These are phyloP conservation scores for Solanum peruvianum DNA, from an alignment of 257 asterid genomes.

Conservation along the genomic window DNA sequence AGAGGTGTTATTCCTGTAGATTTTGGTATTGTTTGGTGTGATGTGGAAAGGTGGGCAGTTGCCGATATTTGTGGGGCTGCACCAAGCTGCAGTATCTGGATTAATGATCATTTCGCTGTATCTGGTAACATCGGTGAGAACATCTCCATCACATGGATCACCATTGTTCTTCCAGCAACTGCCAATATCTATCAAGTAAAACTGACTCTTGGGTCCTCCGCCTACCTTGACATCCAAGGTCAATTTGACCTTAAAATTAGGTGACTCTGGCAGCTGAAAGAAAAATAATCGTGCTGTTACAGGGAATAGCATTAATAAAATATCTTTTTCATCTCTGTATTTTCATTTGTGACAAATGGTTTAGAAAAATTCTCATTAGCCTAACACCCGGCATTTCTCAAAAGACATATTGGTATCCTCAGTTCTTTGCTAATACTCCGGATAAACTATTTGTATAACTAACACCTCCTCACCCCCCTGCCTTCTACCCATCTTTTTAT, in stretches of 20 bases:
- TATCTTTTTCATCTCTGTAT: background rate
- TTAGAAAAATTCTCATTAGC: background rate
- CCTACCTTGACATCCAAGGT: constrained; percentile 39
- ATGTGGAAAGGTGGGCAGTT: constrained; percentile 65
- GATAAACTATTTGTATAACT: background rate
- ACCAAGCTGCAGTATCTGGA: constrained; percentile 48
- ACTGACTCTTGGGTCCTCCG: constrained; percentile 63
- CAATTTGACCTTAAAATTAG: constrained; percentile 47
- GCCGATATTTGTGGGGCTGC: constrained; percentile 30
- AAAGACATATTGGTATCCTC: background rate
- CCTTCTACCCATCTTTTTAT: background rate
- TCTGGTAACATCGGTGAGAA: constrained; percentile 41
- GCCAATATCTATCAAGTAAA: constrained; percentile 62
- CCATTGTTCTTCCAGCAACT: constrained; percentile 75
- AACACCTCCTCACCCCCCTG: background rate
- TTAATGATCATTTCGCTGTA: constrained; percentile 61
- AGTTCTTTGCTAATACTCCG: background rate
- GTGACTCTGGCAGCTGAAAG: constrained; percentile 49
- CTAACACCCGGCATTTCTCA: background rate
- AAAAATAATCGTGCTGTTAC: background rate
- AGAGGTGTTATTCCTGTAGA: constrained; percentile 31
- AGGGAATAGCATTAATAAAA: background rate
- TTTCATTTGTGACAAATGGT: background rate
- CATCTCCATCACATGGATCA: constrained; percentile 51
- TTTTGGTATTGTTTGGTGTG: constrained; percentile 31